phyloP scores from a whole-genome alignment of 2,329 filamentous ascomycete species.

The Botrytis porri region DNA sequence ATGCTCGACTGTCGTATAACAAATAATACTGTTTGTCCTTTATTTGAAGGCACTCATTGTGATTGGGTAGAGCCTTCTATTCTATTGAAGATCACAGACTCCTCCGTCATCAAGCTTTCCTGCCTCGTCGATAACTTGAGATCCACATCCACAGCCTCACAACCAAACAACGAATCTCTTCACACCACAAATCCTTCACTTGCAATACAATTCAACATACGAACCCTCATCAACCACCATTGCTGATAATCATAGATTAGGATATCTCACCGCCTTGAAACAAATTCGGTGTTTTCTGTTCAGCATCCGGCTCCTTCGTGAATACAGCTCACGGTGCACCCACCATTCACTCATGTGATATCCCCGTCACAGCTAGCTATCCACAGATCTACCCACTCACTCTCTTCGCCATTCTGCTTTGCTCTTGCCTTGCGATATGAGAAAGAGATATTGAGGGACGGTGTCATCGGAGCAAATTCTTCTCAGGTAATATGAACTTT shows the following conservation, averaged over 20 bases:
- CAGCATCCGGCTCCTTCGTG: not conserved
- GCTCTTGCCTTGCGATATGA: conserved; percentile 14
- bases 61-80: not conserved
- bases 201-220: conserved; percentile 3
- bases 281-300: not conserved
- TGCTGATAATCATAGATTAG: not conserved
- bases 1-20: not conserved
- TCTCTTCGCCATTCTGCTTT: conserved; percentile 7
- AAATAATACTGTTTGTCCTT: not conserved
- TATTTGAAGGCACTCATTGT: not conserved
- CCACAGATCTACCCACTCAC: conserved; percentile 13
- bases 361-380: conserved; percentile 8
- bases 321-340: not conserved
- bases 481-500: conserved; percentile 2
- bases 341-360: conserved; percentile 14
- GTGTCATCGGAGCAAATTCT: conserved; percentile 10
- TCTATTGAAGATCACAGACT: not conserved
- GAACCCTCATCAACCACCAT: not conserved
- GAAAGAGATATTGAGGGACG: conserved; percentile 7
- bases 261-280: not conserved
- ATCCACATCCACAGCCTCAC: conserved; percentile 14
- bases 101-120: conserved; percentile 18
- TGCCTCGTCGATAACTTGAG: conserved; percentile 4
- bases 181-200: conserved; percentile 3
- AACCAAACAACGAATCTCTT: conserved; percentile 11